Evolutionary conservation across 1,139 yeast species (phyloP), one percentile per base, ranked within the genome.

Genomic region (Pichia sp.): DNA sequence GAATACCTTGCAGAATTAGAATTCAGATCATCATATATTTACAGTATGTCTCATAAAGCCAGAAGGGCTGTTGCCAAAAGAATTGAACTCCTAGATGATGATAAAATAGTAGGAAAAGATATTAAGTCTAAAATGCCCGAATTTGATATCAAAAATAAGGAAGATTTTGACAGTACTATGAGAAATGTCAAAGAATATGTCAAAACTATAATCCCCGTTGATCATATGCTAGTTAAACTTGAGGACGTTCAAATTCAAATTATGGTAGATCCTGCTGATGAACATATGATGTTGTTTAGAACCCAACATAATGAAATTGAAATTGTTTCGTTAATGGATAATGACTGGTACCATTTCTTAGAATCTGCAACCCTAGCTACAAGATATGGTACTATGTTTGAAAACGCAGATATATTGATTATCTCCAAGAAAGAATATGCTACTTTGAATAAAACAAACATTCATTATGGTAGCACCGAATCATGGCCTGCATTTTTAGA

Each of bases 401-500:
- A 76, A 35, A 82, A 83, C 54, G 80, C 94, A 1, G 86, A 84
- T 55, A 70, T 84, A 25, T 84, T 82, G 57, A 80, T 83, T 3
- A 73, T 87, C 52, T 68, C 76, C 56, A 66, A 74, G 58, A 61
- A 73, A 51, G 75, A 73, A 26, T 66, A 70, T 31, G 24, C 27
- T 49, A 65, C n/a, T 56, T 64, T 41, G 62, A 65, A 49, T 4
- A 42, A 54, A 63, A 39, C 53, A 60, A 11, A 59, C 62, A n/a
- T 6, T 22, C 39, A 35, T 31, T 61, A 62, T 36, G 64, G 70
- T 9, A 60, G 67, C 6, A 41, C 28, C 4, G 35, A 41, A 3
- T 50, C 50, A 20, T 87, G 96, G 96, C 92, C 95, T 1, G 92
- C 95, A 0, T 87, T 96, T 94, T 63, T 87, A 30, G 81, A 43